Percentiles rank a stretch among this genome's conserved stretches.
phyloP scores from a whole-genome alignment of 768 basidiomycete genomes.

The Mycena filopes region DNA sequence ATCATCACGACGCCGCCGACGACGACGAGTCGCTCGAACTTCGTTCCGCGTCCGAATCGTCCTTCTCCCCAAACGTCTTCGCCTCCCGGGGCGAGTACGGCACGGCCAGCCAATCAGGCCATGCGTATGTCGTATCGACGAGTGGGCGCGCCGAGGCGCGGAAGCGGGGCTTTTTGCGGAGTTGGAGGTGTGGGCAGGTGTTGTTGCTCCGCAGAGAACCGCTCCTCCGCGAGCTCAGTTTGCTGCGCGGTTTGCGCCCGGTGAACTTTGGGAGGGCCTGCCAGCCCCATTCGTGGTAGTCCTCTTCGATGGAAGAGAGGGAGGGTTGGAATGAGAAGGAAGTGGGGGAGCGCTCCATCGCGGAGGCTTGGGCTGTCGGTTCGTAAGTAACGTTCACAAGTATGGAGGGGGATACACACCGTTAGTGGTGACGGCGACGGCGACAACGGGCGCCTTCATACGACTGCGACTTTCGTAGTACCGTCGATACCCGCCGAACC shows the following conservation, averaged over 20 bases:
- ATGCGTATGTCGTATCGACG: conserved; percentile 25
- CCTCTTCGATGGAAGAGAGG: conserved; percentile 21
- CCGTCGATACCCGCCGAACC: conserved; percentile 27
- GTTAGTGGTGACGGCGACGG: too few relatives aligned
- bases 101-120: conserved; percentile 25
- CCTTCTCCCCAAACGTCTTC: too few relatives aligned
- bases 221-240: background rate
- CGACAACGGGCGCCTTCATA: background rate
- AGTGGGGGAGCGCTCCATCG: too few relatives aligned
- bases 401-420: background rate
- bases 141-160: conserved; percentile 11
- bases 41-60: too few relatives aligned
- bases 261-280: conserved; percentile 22
- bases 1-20: too few relatives aligned
- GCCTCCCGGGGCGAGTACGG: background rate
- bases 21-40: too few relatives aligned
- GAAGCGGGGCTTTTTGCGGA: conserved; percentile 30
- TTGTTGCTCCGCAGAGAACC: background rate
- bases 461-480: conserved; percentile 21
- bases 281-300: conserved; percentile 25
- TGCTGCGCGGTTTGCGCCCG: conserved; percentile 11
- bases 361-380: too few relatives aligned
- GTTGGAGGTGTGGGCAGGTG: conserved; percentile 15
- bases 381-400: background rate
- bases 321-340: conserved; percentile 7